phyloP scores from a whole-genome alignment of 129 eudicot species.

The Flaveria sonorensis region DNA sequence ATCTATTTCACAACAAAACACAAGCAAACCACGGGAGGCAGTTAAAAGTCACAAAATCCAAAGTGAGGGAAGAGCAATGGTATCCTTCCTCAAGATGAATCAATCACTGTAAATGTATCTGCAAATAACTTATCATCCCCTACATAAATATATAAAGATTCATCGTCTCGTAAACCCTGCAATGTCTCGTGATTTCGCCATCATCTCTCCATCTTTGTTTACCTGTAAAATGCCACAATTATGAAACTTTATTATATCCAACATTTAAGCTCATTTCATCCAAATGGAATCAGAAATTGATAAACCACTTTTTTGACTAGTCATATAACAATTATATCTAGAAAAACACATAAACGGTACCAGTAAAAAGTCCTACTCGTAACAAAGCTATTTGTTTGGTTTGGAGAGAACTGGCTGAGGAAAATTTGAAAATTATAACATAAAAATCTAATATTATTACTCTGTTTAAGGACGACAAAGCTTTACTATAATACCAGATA shows the following conservation, averaged over 20 bases:
- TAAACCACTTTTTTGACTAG: neutral
- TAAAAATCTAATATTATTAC: no score
- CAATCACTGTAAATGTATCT: slow-evolving; percentile 26
- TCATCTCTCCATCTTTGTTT: slow-evolving; percentile 13
- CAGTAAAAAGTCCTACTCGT: no score
- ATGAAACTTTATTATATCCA: neutral
- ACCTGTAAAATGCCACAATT: slow-evolving; percentile 16
- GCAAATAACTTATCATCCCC: slow-evolving; percentile 29
- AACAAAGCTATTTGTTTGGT: no score
- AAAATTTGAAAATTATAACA: no score
- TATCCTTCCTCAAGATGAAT: slow-evolving; percentile 24
- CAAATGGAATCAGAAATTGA: neutral
- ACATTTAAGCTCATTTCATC: neutral
- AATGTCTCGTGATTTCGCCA: slow-evolving; percentile 7
- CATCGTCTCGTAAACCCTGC: slow-evolving; percentile 13
- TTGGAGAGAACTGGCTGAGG: no score
- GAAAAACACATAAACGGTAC: no score
- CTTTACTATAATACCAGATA: no score
- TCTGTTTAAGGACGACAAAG: no score
- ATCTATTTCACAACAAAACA: slow-evolving; percentile 30
- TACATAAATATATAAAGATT: slow-evolving; percentile 20
- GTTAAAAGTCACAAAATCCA: slow-evolving; percentile 19
- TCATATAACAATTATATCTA: no score
- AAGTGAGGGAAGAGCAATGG: slow-evolving; percentile 16
- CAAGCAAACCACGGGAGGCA: slow-evolving; percentile 29